Evolutionary conservation across 768 basidiomycete species (phyloP).

Genomic region (Punctularia strigosozonata): DNA sequence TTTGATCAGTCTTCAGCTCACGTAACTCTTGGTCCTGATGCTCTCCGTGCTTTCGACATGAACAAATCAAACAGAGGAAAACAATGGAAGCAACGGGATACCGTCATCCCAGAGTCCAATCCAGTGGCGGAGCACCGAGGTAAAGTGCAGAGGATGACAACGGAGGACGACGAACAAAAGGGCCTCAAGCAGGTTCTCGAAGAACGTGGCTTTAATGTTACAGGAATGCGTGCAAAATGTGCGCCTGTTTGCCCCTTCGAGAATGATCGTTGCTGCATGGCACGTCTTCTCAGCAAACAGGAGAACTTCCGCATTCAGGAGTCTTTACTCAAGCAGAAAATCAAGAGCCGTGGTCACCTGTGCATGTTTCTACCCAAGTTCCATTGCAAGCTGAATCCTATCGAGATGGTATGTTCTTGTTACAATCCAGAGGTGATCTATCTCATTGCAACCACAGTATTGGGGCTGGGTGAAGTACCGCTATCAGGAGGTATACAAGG

Average conservation of each 20-base stretch:
- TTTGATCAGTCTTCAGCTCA: conserved; percentile 34
- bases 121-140: conserved; percentile 16
- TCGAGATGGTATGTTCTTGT: conserved; percentile 28
- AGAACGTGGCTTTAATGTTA: conserved; percentile 28
- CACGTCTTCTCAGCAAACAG: conserved; percentile 24
- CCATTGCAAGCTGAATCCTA: conserved; percentile 35
- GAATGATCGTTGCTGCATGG: conserved; percentile 24
- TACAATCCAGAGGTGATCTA: no score
- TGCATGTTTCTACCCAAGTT: conserved; percentile 32
- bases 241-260: conserved; percentile 24
- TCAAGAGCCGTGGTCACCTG: conserved; percentile 20
- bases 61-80: conserved; percentile 14
- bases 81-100: conserved; percentile 11
- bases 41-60: conserved; percentile 16
- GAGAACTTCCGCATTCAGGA: conserved; percentile 26
- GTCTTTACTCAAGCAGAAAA: conserved; percentile 21
- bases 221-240: conserved; percentile 21
- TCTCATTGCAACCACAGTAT: no score
- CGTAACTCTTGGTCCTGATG: conserved; percentile 11
- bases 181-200: conserved; percentile 22
- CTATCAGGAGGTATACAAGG: no score
- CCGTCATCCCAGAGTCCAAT: conserved; percentile 24
- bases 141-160: conserved; percentile 23
- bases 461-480: no score
- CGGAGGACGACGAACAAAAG: no score